Conservation (phyloP, 1,139 yeast genomes). For the Meyerozyma sp. region DNA sequence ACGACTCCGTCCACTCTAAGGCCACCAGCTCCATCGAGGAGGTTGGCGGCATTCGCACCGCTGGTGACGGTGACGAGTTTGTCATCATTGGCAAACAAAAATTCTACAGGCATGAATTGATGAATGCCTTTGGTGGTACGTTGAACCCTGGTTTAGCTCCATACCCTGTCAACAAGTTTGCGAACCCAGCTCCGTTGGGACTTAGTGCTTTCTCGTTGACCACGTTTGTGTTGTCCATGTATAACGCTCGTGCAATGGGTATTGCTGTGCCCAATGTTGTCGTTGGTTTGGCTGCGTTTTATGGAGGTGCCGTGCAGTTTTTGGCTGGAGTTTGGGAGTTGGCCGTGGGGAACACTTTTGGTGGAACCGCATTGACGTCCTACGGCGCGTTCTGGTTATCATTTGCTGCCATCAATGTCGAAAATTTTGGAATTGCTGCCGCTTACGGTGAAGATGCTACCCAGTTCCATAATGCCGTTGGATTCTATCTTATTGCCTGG, state of each 20-base stretch:
- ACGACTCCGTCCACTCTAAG: background rate
- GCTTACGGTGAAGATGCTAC: slow-evolving; percentile 44
- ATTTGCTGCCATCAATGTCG: slow-evolving; percentile 53
- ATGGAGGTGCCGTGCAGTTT: slow-evolving; percentile 60
- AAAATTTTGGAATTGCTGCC: slow-evolving; percentile 49
- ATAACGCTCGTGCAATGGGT: slow-evolving; percentile 49
- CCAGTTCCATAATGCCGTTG: slow-evolving; percentile 47
- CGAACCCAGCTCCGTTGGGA: slow-evolving; percentile 62
- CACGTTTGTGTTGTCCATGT: slow-evolving; percentile 45
- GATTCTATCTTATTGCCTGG: slow-evolving; percentile 64
- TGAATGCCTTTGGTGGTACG: slow-evolving; percentile 38
- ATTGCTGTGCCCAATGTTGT: slow-evolving; percentile 43
- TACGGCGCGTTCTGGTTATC: slow-evolving; percentile 77
- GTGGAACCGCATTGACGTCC: slow-evolving; percentile 58
- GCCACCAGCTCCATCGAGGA: background rate
- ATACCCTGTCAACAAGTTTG: slow-evolving; percentile 32
- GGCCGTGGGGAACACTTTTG: slow-evolving; percentile 60
- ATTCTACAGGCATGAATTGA: slow-evolving; percentile 31
- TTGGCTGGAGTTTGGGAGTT: slow-evolving; percentile 66
- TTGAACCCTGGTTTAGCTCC: slow-evolving; percentile 36
- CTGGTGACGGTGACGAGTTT: slow-evolving; percentile 21
- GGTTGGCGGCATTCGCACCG: slow-evolving; percentile 5
- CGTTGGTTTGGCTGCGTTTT: slow-evolving; percentile 45
- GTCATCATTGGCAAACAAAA: slow-evolving; percentile 27
- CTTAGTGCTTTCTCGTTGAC: slow-evolving; percentile 48